Evolutionary conservation across 441 rosid species (phyloP), one percentile per base, ranked within the genome.

Genomic region (Pelargonium citronellum): DNA sequence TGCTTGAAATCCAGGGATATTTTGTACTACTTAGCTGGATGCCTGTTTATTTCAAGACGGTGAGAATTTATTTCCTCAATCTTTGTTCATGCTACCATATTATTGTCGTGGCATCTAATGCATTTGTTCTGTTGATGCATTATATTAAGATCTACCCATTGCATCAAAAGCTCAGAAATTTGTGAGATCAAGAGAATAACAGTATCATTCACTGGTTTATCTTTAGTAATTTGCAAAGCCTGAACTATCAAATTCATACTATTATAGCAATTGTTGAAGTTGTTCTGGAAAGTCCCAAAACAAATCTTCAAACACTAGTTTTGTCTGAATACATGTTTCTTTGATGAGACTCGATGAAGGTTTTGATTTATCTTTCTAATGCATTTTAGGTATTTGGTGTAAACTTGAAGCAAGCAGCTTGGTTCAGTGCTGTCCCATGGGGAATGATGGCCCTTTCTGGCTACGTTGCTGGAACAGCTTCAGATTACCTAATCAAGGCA

Each of bases 361-460:
- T 7, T 58, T 43, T 9, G n/a, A n/a, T 5, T 58, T 1, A 15
- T 46, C 19, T 13, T 0, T 16, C 7, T 20, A 17, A 22, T 60
- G 34, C 9, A 7, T 12, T n/a, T 7, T 69, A 90, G 99, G 95
- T 90, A 67, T 92, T 92, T 71, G 68, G 83, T 75, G 89, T 92
- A 74, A 90, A 95, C 74, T 74, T 95, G 83, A 88, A 87, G 85
- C 91, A 92, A 74, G 99, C 98, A 1, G 98, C 97, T 47, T 91
- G 98, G 97, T 91, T 93, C 73, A 91, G 99, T 66, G 99, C 97
- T 7, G 86, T 92, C 71, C 99, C 99, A n/a, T 92, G 99, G 99
- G 96, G 87, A n/a, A 84, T 90, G 58, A 95, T 95, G 97, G 97
- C 97, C 0, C 39, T 86, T 55, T 90, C 84, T 9, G 97, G 97